Evolutionary conservation across 2,329 filamentous ascomycete genomes (phyloP).

Genomic region (Didymella lethalis): DNA sequence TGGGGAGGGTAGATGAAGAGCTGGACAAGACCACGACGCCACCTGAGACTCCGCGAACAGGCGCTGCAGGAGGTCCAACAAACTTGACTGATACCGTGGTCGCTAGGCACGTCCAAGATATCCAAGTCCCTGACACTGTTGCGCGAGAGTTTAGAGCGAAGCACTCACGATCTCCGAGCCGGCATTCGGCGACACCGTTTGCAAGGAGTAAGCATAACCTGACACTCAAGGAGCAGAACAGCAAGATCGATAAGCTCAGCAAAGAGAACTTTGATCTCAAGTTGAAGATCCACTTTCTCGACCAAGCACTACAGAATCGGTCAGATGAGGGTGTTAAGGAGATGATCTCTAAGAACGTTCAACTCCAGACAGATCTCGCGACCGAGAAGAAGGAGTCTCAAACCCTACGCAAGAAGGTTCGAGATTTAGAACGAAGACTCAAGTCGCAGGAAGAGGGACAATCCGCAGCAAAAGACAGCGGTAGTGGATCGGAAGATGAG

Average conservation of each 20-base stretch:
- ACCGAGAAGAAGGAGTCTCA: constrained; percentile 93
- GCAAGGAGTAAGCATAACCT: constrained; percentile 59
- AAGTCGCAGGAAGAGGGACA: constrained; percentile 64
- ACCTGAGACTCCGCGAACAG: constrained; percentile 74
- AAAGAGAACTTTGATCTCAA: constrained; percentile 94
- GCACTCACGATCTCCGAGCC: constrained; percentile 68
- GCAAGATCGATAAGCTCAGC: constrained; percentile 91
- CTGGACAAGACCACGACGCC: constrained; percentile 56
- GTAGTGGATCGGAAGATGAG: constrained; percentile 59
- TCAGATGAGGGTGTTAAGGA: constrained; percentile 97
- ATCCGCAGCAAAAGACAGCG: constrained; percentile 54
- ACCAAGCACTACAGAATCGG: constrained; percentile 88
- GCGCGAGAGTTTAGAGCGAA: constrained; percentile 85
- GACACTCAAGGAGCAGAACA: constrained; percentile 96
- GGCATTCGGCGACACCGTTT: constrained; percentile 50
- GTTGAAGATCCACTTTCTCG: constrained; percentile 86
- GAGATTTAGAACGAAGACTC: constrained; percentile 84
- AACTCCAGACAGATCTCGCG: constrained; percentile 88
- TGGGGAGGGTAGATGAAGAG: constrained; percentile 69
- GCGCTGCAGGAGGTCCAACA: constrained; percentile 59
- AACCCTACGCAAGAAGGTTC: constrained; percentile 77
- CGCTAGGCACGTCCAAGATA: constrained; percentile 85
- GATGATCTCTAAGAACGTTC: constrained; percentile 97
- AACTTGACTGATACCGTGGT: constrained; percentile 85
- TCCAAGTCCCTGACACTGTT: constrained; percentile 88